Base-by-base conservation (phyloP, 805 yeast species). In the Wickerhamiella dianesei region DNA sequence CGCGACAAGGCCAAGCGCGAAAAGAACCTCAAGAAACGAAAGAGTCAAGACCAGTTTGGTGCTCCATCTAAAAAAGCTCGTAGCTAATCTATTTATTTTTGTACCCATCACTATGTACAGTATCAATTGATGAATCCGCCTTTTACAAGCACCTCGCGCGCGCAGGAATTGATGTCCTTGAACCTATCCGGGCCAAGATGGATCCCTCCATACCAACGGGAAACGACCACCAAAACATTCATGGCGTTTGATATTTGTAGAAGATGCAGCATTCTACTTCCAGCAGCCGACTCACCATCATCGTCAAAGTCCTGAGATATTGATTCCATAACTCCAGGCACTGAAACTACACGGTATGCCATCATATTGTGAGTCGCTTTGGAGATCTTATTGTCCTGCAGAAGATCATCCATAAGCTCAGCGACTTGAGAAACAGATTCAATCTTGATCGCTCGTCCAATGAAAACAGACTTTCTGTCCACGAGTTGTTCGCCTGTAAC, bases 201-300 rank as follows among this genome's bases (percentile, higher is more conserved):
- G 0, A 73, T 72, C 3, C 98, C 98, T 16, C 95, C 96, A 61
- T 75, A 92, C 96, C 96, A 89, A 50, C 98, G 66, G 32, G 82
- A 76, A 1, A 89, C 95, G 8, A 80, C 85, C 2, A 88, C 95
- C 52, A 87, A 74, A 3, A 83, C 84, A 59, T 88, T 79, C 82
- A 84, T 76, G 1, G 75, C 82, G 56, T 85, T 86, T 83, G 62
- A 55, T 35, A 49, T 74, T 35, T 83, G 76, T 53, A 88, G 64
- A 43, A 88, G 63, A 66, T 86, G 95, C 44, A 87, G 63, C 71
- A 88, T 66, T 48, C 96, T 68, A 3, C 88, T 77, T 8, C 98
- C 98, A 1, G 97, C 95, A 0, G 97, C 97, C 0, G 94, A 73
- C 59, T 92, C 98, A 2, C 98, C 98, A 59, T 89, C 98, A 61